Conservation (phyloP, 2,329 filamentous ascomycete species). For the Colletotrichum salicis region DNA sequence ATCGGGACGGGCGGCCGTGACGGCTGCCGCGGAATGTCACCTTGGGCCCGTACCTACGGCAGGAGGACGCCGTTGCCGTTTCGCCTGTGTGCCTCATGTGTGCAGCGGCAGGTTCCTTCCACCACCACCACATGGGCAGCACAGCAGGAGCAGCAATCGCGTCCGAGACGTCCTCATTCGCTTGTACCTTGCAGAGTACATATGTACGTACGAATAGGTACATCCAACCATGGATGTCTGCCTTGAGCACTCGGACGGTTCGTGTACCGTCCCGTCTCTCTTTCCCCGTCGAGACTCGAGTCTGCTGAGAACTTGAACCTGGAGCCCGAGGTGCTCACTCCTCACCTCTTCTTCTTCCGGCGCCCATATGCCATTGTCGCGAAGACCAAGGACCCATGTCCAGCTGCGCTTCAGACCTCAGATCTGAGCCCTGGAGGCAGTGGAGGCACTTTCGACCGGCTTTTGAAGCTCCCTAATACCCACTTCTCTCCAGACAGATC, state of each 20-base stretch:
- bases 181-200: not conserved
- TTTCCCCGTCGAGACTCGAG: not conserved
- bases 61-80: not conserved
- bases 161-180: constrained; percentile 8
- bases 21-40: not conserved
- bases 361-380: constrained; percentile 8
- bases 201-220: not conserved
- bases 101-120: not conserved
- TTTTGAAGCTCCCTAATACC: constrained; percentile 24
- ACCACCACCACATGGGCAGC: not conserved
- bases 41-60: not conserved
- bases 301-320: too few relatives aligned
- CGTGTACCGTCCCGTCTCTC: not conserved
- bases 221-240: not conserved
- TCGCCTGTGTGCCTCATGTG: not conserved
- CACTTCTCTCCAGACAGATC: constrained; percentile 14
- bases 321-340: not conserved
- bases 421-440: constrained; percentile 8
- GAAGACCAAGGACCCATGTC: constrained; percentile 22
- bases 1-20: constrained; percentile 15
- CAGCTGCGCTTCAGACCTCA: constrained; percentile 30
- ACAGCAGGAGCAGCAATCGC: not conserved
- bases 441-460: constrained; percentile 13
- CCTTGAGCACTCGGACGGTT: not conserved
- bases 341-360: constrained; percentile 6